phyloP scores from a whole-genome alignment of 1,284 basidiomycete genomes.

The Polyporus tsugae region DNA sequence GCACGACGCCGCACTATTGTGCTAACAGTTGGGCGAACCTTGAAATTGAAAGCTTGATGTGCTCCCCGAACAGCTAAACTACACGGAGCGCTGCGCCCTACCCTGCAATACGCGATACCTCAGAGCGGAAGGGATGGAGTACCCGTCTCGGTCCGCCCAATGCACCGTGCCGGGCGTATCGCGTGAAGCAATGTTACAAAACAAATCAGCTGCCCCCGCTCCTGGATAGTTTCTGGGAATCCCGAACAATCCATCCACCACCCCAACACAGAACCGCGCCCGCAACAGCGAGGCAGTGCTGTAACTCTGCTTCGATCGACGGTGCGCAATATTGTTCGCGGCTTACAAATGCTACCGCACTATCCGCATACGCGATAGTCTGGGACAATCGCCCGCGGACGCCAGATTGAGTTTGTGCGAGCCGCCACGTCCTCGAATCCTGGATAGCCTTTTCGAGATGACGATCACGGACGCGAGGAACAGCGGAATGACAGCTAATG shows the following conservation, averaged over 20 bases:
- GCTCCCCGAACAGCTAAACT: not conserved
- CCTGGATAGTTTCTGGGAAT: not conserved
- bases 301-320: too few relatives aligned
- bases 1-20: not conserved
- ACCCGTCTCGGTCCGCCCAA: not conserved
- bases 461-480: slow-evolving; percentile 1
- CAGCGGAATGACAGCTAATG: not conserved
- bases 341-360: not conserved
- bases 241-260: slow-evolving; percentile 1
- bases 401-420: slow-evolving; percentile 4
- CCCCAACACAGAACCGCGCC: not conserved
- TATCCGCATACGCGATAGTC: not conserved
- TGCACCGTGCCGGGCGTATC: not conserved
- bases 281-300: not conserved
- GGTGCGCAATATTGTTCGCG: not conserved
- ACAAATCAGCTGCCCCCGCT: not conserved
- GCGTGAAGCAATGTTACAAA: not conserved
- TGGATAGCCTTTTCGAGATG: slow-evolving; percentile 3
- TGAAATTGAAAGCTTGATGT: not conserved
- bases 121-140: not conserved
- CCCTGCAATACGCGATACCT: too few relatives aligned
- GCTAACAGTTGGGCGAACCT: not conserved
- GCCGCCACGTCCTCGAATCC: not conserved
- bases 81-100: not conserved
- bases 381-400: not conserved